Base-by-base conservation (phyloP, 2,329 filamentous ascomycete species). In the Rhynchosporium secalis region DNA sequence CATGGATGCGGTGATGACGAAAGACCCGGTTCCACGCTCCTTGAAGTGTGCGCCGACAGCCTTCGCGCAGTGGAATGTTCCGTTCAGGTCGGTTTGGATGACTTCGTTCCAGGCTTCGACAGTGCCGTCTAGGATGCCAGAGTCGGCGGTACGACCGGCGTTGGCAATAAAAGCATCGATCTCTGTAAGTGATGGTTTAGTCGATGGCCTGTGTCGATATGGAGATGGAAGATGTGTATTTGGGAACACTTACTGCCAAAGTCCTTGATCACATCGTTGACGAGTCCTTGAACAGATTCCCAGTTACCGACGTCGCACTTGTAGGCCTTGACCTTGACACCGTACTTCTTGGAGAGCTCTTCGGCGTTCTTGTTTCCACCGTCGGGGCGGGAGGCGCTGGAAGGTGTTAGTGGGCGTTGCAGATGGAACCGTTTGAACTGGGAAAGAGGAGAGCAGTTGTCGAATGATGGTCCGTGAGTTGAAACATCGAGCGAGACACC, bases 161-260 rank as follows among this genome's bases (percentile, higher is more conserved):
- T 89, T 89, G 76, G 86, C 86, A 67, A 88, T 83, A 76, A 88
- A 87, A 70, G 81, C 83, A 71, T 88, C 85, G 71, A 88, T 82
- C 77, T 86, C 20, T 20, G 20, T 20, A 20, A 20, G 20, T 20
- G 20, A 20, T 20, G 1, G 20, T 1, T 20, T 20, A 20, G 20
- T 20, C 20, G 20, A 20, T 20, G 20, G 20, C 20, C 20, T 20
- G 20, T 20, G 20, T 20, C 20, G 20, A 20, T 20, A 20, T 1
- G 1, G 20, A 20, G 20, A 20, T 20, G 20, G 20, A 20, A 20
- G 20, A 20, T 20, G 20, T 20, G 1, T 20, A 20, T 20, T 20
- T 20, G 20, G 20, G 20, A 20, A 20, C 20, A 20, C 20, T 20
- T 20, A 20, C 20, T 82, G 75, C 85, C 85, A 51, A 92, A 93